These are phyloP conservation scores for Saccharum hybrid DNA, from an alignment of 202 grass and related monocot genomes.

Conservation along the genomic window DNA sequence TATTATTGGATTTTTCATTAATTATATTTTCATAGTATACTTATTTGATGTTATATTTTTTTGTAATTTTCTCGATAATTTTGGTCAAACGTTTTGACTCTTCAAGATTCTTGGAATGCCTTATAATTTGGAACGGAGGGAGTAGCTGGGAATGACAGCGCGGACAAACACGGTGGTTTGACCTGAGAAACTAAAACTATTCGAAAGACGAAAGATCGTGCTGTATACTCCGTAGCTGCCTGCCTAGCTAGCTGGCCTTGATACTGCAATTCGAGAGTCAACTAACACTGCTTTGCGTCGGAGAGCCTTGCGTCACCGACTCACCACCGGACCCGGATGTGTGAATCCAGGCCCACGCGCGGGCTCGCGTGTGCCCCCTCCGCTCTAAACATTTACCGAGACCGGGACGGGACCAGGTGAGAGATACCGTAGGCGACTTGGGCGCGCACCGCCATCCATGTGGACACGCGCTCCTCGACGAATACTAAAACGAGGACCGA, in stretches of 20 bases:
- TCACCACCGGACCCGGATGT: too few relatives aligned
- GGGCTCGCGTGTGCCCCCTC: not conserved
- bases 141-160: not conserved
- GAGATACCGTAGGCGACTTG: not conserved
- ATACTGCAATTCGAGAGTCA: not conserved
- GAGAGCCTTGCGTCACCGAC: not conserved
- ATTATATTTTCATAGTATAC: too few relatives aligned
- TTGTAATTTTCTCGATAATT: too few relatives aligned
- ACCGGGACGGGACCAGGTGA: constrained; percentile 15
- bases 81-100: too few relatives aligned
- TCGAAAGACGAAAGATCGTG: too few relatives aligned
- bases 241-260: not conserved
- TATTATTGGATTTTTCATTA: too few relatives aligned
- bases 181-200: not conserved
- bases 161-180: constrained; percentile 30
- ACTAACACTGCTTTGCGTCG: not conserved
- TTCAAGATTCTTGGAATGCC: too few relatives aligned
- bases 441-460: not conserved
- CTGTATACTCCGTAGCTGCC: too few relatives aligned
- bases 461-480: constrained; percentile 1
- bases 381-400: constrained; percentile 5
- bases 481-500: not conserved
- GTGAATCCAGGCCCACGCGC: constrained; percentile 7
- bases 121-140: too few relatives aligned
- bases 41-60: too few relatives aligned